Conservation (phyloP, 2,329 filamentous ascomycete genomes). For the Exophiala bonariae region DNA sequence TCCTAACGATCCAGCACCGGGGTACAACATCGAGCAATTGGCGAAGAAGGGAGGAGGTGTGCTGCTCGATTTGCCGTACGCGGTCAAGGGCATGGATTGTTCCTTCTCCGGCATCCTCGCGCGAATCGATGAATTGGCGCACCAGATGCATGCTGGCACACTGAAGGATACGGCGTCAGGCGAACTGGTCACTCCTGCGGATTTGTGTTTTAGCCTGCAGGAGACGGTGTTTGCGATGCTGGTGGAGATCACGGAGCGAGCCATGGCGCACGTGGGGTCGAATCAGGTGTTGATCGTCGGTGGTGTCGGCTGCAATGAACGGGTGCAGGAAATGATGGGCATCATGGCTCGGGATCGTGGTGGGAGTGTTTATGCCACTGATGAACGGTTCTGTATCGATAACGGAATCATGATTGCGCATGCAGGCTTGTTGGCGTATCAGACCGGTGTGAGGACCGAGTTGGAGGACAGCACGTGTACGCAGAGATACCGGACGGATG, state of each 20-base stretch:
- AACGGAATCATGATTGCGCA: slow-evolving; percentile 99
- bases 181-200: slow-evolving; percentile 67
- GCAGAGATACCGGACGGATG: slow-evolving; percentile 79
- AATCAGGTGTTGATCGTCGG: slow-evolving; percentile 91
- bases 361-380: slow-evolving; percentile 89
- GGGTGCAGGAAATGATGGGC: slow-evolving; percentile 98
- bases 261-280: slow-evolving; percentile 95
- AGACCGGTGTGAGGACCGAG: slow-evolving; percentile 72
- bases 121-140: slow-evolving; percentile 76
- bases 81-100: slow-evolving; percentile 98
- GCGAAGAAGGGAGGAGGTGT: slow-evolving; percentile 67
- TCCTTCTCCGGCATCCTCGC: slow-evolving; percentile 92
- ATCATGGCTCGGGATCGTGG: slow-evolving; percentile 86
- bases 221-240: slow-evolving; percentile 97
- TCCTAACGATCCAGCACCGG: slow-evolving; percentile 92
- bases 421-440: slow-evolving; percentile 81
- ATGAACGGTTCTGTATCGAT: slow-evolving; percentile 97
- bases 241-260: slow-evolving; percentile 96
- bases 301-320: slow-evolving; percentile 91
- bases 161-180: slow-evolving; percentile 52
- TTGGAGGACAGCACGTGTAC: slow-evolving; percentile 83
- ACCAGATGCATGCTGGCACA: slow-evolving; percentile 54
- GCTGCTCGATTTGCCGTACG: slow-evolving; percentile 86
- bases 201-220: slow-evolving; percentile 91
- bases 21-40: slow-evolving; percentile 96